Conservation (phyloP, 331 rosid genomes). For the Acacia pycnantha region DNA sequence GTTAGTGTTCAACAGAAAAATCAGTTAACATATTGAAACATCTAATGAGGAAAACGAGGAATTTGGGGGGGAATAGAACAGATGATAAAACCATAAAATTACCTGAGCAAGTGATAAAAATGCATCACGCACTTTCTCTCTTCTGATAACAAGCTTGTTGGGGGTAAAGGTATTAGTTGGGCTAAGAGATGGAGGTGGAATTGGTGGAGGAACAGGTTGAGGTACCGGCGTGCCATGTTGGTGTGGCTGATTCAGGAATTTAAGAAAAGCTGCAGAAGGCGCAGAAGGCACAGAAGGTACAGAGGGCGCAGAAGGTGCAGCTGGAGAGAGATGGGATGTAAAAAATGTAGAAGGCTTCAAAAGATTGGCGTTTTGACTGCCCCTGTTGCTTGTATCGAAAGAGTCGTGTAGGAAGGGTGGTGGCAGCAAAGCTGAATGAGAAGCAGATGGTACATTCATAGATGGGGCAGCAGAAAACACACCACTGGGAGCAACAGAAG, state of each 20-base stretch:
- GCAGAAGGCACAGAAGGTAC: conserved; percentile 47
- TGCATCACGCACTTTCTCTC: conserved; percentile 67
- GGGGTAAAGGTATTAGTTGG: conserved; percentile 48
- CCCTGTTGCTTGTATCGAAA: conserved; percentile 48
- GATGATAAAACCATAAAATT: conserved; percentile 19
- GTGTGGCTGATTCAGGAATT: conserved; percentile 47
- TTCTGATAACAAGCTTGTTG: conserved; percentile 44
- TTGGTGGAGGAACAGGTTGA: conserved; percentile 89
- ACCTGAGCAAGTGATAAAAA: conserved; percentile 82
- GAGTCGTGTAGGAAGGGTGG: conserved; percentile 46
- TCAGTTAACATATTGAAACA: conserved; percentile 12
- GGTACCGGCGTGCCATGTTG: conserved; percentile 80
- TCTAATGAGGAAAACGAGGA: not conserved
- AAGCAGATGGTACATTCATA: conserved; percentile 50
- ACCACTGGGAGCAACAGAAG: conserved; percentile 53
- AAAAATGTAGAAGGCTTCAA: conserved; percentile 77
- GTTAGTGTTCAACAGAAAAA: not conserved
- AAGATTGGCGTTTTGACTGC: conserved; percentile 59
- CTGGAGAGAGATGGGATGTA: conserved; percentile 55
- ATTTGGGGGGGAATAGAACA: not conserved
- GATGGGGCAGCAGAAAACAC: conserved; percentile 48
- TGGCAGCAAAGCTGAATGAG: conserved; percentile 49
- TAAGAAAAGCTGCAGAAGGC: conserved; percentile 48
- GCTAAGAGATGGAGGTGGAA: conserved; percentile 65
- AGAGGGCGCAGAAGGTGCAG: conserved; percentile 48